Conservation (phyloP, 768 basidiomycete genomes). For the Phylloporus arenicola region DNA sequence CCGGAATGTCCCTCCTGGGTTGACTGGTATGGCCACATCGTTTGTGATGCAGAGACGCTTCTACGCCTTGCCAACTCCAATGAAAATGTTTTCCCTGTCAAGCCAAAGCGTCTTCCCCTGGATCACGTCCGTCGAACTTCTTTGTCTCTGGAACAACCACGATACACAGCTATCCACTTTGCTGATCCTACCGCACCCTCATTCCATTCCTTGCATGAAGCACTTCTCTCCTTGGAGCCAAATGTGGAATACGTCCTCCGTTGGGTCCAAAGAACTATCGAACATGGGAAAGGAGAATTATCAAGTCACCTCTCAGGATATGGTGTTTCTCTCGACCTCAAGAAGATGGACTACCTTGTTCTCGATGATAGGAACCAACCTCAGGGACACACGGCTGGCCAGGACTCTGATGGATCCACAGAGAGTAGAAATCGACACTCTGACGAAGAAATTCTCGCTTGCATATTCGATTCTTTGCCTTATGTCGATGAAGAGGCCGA, state of each 20-base stretch:
- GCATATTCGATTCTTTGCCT: constrained; percentile 29
- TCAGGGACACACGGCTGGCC: neutral
- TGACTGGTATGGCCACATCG: constrained; percentile 73
- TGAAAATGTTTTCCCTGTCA: constrained; percentile 30
- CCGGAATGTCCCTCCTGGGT: constrained; percentile 66
- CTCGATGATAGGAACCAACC: constrained; percentile 70
- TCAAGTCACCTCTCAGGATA: constrained; percentile 71
- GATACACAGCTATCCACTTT: constrained; percentile 73
- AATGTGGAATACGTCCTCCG: constrained; percentile 72
- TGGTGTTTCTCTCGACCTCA: constrained; percentile 87
- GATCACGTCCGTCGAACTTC: constrained; percentile 69
- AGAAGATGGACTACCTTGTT: constrained; percentile 95
- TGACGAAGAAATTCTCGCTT: constrained; percentile 20
- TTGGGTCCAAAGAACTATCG: constrained; percentile 20
- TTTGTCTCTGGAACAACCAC: constrained; percentile 41
- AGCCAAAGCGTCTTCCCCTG: constrained; percentile 53
- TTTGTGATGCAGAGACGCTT: constrained; percentile 63
- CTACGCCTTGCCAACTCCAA: constrained; percentile 48
- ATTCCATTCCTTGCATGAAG: constrained; percentile 65
- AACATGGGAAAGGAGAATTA: constrained; percentile 34
- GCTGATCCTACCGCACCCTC: constrained; percentile 58
- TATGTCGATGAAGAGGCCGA: constrained; percentile 28
- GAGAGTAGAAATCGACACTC: constrained; percentile 9
- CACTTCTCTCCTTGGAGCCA: constrained; percentile 48
- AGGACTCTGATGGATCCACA: neutral